Conservation (phyloP, 2,329 filamentous ascomycete species). For the Cladobotryum mycophilum region DNA sequence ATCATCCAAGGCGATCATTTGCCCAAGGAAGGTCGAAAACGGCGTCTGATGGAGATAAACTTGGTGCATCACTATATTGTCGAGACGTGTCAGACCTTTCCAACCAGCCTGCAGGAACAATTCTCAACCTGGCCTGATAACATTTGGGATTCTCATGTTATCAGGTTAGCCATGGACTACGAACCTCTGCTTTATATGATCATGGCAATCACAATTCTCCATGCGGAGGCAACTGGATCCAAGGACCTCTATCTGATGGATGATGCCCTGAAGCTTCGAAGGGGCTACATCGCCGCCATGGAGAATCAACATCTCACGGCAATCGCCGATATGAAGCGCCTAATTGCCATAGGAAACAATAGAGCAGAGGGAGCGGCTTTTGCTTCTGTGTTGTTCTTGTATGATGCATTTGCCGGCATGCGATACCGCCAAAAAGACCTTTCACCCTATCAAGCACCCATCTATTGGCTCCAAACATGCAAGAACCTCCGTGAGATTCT, state of each 20-base stretch:
- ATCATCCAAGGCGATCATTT: background rate
- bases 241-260: background rate
- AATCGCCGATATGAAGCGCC: slow-evolving; percentile 10
- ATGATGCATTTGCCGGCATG: slow-evolving; percentile 17
- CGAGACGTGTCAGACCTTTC: slow-evolving; percentile 14
- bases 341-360: slow-evolving; percentile 7
- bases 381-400: slow-evolving; percentile 17
- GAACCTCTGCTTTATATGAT: slow-evolving; percentile 19
- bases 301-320: slow-evolving; percentile 14
- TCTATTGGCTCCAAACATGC: slow-evolving; percentile 20
- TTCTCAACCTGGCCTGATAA: slow-evolving; percentile 14
- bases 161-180: slow-evolving; percentile 16
- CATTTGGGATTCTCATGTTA: slow-evolving; percentile 17
- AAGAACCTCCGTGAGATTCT: slow-evolving; percentile 18
- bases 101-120: slow-evolving; percentile 11
- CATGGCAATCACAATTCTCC: slow-evolving; percentile 17
- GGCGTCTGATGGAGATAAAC: slow-evolving; percentile 18
- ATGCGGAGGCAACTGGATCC: slow-evolving; percentile 11
- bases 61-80: slow-evolving; percentile 18
- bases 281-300: slow-evolving; percentile 18
- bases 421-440: slow-evolving; percentile 11
- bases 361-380: slow-evolving; percentile 16
- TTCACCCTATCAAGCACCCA: slow-evolving; percentile 18
- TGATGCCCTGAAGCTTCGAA: slow-evolving; percentile 10
- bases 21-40: slow-evolving; percentile 12